Percentiles rank a stretch among this genome's conserved stretches.
These are phyloP conservation scores for Hydnomerulius pinastri DNA, from an alignment of 768 basidiomycete species.

Conservation along the genomic window DNA sequence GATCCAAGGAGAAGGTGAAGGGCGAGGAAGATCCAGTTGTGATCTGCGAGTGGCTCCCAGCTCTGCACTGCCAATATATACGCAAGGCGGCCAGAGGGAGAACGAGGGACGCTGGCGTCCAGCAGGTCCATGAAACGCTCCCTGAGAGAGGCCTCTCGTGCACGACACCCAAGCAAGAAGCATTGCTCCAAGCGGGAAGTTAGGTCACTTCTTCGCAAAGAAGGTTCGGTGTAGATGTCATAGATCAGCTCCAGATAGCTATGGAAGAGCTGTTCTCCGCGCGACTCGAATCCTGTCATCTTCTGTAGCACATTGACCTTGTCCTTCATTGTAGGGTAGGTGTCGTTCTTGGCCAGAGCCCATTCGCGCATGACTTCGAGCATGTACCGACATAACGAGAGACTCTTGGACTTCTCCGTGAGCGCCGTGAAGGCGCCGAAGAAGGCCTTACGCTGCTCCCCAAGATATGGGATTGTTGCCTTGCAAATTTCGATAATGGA, in stretches of 20 bases:
- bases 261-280: conserved; percentile 77
- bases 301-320: conserved; percentile 87
- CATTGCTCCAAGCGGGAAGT: conserved; percentile 92
- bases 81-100: conserved; percentile 76
- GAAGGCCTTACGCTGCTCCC: conserved; percentile 83
- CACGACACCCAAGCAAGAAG: conserved; percentile 89
- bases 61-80: conserved; percentile 92
- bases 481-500: conserved; percentile 89
- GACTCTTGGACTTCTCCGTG: conserved; percentile 87
- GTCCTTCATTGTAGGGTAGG: conserved; percentile 92
- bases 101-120: conserved; percentile 85
- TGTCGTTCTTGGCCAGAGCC: conserved; percentile 84
- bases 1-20: conserved; percentile 86
- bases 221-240: conserved; percentile 90
- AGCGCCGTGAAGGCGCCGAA: conserved; percentile 76
- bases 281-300: conserved; percentile 82
- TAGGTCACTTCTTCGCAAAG: conserved; percentile 86
- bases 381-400: conserved; percentile 76
- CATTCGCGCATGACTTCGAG: conserved; percentile 86
- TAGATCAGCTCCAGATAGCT: conserved; percentile 88
- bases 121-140: conserved; percentile 88
- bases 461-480: conserved; percentile 74
- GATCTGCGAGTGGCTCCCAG: conserved; percentile 91
- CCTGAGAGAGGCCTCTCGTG: conserved; percentile 75
- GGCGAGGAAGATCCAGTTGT: conserved; percentile 93